Base-by-base conservation (phyloP, 129 eudicot species). In the Lactuca saligna region DNA sequence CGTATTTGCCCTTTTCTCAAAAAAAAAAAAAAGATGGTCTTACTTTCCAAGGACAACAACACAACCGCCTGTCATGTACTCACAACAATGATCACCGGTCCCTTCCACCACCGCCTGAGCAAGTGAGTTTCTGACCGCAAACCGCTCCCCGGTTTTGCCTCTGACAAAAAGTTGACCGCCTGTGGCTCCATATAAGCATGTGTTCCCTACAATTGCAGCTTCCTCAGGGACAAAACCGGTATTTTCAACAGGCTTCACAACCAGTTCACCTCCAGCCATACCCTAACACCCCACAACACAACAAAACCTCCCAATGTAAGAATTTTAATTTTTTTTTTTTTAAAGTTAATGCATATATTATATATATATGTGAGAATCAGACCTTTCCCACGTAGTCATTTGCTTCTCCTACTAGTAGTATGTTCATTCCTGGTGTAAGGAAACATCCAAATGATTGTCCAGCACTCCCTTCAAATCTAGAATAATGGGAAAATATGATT, bases 351-450 rank as follows among this genome's bases (percentile, higher is more conserved):
- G 75, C 66, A 48, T 31, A 15, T 16, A 62, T 37, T 37, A 7
- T 7, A 42, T 2, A 3, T 67, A 41, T 33, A 62, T 68, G 34
- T 54, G 71, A 33, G 46, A 66, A 78, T 73, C 83, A 71, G 59
- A 94, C 99, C 96, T 94, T 94, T 69, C 99, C 99, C 56, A 94
- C 97, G 64, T 94, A 94, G 80, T 94, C 99, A 67, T 94, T 94
- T 54, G 99, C 97, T 83, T 94, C 99, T 74, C 99, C 99, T 25
- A 94, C 68, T 69, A 94, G 78, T 51, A 81, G 86, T 49, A 94
- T 84, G 80, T 85, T 90, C 99, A 94, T 94, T 78, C 99, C 99
- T 69, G 99, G 99, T 49, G 97, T 94, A 71, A 94, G 81, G 78
- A 94, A 94, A 61, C 97, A 90, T 54, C 71, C 92, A 77, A 94